A percentile compares a stretch with the other conserved stretches of the same genome.
These are phyloP conservation scores for Podosphaera xanthii DNA, from an alignment of 2,329 filamentous ascomycete genomes.

Conservation along the genomic window DNA sequence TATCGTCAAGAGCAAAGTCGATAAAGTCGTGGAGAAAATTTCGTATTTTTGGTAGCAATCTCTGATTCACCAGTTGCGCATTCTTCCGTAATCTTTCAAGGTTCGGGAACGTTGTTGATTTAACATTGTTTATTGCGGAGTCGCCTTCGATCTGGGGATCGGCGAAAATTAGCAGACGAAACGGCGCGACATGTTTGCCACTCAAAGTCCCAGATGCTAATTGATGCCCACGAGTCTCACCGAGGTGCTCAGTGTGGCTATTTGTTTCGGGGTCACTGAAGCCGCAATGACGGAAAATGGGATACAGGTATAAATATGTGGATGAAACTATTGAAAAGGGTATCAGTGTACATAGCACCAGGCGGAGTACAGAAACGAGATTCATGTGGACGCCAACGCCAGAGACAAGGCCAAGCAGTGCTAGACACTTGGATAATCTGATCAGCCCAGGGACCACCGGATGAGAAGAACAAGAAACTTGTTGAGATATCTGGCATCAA, in stretches of 20 bases:
- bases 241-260: slow-evolving; percentile 10
- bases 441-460: not conserved
- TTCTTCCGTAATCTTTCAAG: slow-evolving; percentile 17
- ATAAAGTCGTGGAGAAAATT: slow-evolving; percentile 33
- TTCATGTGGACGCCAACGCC: slow-evolving; percentile 16
- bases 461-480: not conserved
- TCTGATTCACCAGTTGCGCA: slow-evolving; percentile 6
- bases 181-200: slow-evolving; percentile 33
- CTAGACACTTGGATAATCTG: not conserved
- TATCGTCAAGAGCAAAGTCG: slow-evolving; percentile 42
- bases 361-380: slow-evolving; percentile 13
- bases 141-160: slow-evolving; percentile 91
- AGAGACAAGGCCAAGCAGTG: not conserved
- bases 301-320: slow-evolving; percentile 71
- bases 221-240: slow-evolving; percentile 10
- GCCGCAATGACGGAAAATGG: slow-evolving; percentile 53
- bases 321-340: slow-evolving; percentile 49
- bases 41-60: slow-evolving; percentile 26
- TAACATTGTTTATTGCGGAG: slow-evolving; percentile 47
- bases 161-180: slow-evolving; percentile 67
- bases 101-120: slow-evolving; percentile 31
- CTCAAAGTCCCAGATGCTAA: slow-evolving; percentile 10
- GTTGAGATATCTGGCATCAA: no score
- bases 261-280: slow-evolving; percentile 34
- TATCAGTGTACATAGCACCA: slow-evolving; percentile 25